Base-by-base conservation (phyloP, 257 asterid species). In the Eustoma russellianum region DNA sequence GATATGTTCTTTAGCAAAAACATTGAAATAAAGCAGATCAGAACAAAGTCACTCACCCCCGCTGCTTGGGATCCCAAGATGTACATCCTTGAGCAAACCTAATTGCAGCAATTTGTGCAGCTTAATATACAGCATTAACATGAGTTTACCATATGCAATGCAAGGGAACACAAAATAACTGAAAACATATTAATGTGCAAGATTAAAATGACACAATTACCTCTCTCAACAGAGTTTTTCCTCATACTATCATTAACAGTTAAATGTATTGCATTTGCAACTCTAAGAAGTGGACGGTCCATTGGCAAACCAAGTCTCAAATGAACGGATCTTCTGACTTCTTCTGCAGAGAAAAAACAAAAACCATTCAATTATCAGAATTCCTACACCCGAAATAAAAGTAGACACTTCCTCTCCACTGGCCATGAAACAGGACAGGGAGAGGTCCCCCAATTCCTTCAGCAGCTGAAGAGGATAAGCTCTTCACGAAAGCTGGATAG, bases 201-300 rank as follows among this genome's bases (percentile, higher is more conserved):
- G 43, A 38, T 11, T 38, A 38, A 7, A 9, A 38, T 38, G 7
- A 54, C 34, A 48, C 64, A 61, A 41, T 52, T 74, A 87, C 97
- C 98, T 72, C 69, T 87, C 46, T 53, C 48, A 58, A 70, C 52
- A 59, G 79, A 43, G 56, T 56, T 84, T 66, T 57, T 80, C 64
- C 63, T 73, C 33, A 72, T 50, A 55, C 54, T 63, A 68, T 80
- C 74, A 69, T 72, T 84, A n/a, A 59, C 59, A 57, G 75, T 79
- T 48, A 88, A 63, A 56, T 75, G 73, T 46, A 91, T 50, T 33
- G 95, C 87, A 79, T 91, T 87, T 46, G 93, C 95, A 17, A 87
- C 66, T 66, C 97, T 83, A 50, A 91, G 55, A 69, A 91, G 94
- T 69, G 98, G 98, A 64, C 97, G 98, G 73, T 91, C 98, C 77